phyloP scores from a whole-genome alignment of 495 filamentous ascomycete species.

The Bathelium albidoporum region DNA sequence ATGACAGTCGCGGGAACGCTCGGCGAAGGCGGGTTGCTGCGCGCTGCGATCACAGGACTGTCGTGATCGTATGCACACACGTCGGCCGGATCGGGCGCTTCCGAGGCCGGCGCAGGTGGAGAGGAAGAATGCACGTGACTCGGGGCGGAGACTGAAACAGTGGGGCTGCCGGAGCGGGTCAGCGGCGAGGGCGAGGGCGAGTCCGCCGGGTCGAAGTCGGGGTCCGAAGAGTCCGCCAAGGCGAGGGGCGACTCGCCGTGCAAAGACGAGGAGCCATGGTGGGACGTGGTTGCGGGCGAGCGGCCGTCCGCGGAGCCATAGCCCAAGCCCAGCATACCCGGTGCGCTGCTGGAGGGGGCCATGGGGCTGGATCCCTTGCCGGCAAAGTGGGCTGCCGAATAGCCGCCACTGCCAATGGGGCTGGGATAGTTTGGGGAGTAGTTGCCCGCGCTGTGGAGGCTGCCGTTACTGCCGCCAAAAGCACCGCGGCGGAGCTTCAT shows the following conservation, averaged over 20 bases:
- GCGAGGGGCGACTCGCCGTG: constrained; percentile 1
- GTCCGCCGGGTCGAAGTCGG: not conserved
- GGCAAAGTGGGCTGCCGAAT: not conserved
- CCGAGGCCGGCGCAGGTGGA: too few species aligned
- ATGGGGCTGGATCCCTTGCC: not conserved
- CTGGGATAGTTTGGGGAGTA: constrained; percentile 47
- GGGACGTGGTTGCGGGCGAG: not conserved
- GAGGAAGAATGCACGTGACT: too few species aligned
- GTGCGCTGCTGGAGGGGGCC: constrained; percentile 3
- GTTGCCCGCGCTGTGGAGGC: constrained; percentile 45
- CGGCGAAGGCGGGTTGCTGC: too few species aligned
- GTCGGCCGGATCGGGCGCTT: too few species aligned
- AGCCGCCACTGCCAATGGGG: constrained; percentile 17
- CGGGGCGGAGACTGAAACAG: too few species aligned
- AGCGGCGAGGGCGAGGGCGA: not conserved
- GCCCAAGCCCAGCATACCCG: not conserved
- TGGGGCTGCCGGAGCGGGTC: not conserved
- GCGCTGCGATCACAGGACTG: too few species aligned
- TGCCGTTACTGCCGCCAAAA: constrained; percentile 73
- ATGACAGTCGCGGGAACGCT: too few species aligned
- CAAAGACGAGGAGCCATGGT: not conserved
- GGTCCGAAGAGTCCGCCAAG: not conserved
- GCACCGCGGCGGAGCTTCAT: constrained; percentile 62
- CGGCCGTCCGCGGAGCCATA: not conserved
- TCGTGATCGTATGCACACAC: too few species aligned